These are phyloP conservation scores for Suhomyces sp. DNA, from an alignment of 805 yeast genomes.

Conservation along the genomic window DNA sequence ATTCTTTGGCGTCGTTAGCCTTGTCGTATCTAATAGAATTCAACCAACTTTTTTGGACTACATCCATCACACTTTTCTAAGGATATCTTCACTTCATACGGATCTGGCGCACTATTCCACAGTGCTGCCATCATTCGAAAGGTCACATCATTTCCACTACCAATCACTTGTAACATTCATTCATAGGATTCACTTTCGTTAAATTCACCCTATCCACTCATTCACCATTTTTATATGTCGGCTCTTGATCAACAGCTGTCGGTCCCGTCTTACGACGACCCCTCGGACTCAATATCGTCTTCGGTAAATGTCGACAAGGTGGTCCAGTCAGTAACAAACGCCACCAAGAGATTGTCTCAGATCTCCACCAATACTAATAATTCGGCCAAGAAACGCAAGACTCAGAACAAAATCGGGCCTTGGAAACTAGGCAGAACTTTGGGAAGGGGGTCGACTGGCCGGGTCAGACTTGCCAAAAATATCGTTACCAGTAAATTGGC, in stretches of 20 bases:
- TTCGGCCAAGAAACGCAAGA: constrained; percentile 41
- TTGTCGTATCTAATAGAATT: neutral
- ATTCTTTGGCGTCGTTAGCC: neutral
- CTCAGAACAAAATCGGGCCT: constrained; percentile 76
- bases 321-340: constrained; percentile 45
- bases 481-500: constrained; percentile 82
- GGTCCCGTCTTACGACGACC: constrained; percentile 17
- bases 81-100: neutral
- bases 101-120: neutral
- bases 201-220: constrained; percentile 1
- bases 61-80: neutral
- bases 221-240: constrained; percentile 16
- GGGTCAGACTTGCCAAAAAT: constrained; percentile 90
- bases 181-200: constrained; percentile 1
- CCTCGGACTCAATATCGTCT: constrained; percentile 11
- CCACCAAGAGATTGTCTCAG: constrained; percentile 50
- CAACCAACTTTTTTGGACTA: neutral
- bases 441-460: constrained; percentile 95
- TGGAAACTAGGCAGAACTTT: constrained; percentile 95
- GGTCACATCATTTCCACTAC: neutral
- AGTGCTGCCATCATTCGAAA: neutral
- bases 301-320: constrained; percentile 33
- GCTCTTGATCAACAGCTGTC: constrained; percentile 24
- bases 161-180: neutral
- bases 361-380: constrained; percentile 42